A percentile compares a stretch with the other conserved stretches of the same genome.
Evolutionary conservation across 306 rosid species (phyloP).

Genomic region (Hylodesmum podocarpum): DNA sequence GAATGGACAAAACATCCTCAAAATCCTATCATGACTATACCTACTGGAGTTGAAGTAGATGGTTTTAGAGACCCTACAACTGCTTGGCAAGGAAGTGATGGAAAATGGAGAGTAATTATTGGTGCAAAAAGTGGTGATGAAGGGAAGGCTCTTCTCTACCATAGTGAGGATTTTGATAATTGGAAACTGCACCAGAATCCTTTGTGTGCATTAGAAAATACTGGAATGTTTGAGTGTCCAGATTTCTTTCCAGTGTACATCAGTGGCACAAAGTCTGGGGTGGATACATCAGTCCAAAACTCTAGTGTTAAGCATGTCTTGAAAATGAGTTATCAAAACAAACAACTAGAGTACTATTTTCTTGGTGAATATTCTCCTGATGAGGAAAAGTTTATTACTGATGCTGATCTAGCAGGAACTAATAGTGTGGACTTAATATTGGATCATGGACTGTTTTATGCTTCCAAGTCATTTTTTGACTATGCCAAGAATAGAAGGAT

Average conservation of each 20-base stretch:
- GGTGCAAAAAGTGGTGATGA: constrained; percentile 43
- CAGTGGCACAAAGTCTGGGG: constrained; percentile 28
- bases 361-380: constrained; percentile 44
- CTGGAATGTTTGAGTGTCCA: constrained; percentile 58
- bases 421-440: constrained; percentile 31
- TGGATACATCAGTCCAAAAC: constrained; percentile 31
- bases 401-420: constrained; percentile 30
- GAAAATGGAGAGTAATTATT: constrained; percentile 45
- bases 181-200: constrained; percentile 40
- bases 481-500: constrained; percentile 44
- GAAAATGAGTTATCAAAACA: constrained; percentile 35
- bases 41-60: constrained; percentile 27
- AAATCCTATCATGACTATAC: constrained; percentile 48
- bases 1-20: constrained; percentile 53
- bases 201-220: constrained; percentile 28
- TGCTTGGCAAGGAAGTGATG: constrained; percentile 53
- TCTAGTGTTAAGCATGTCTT: constrained; percentile 41
- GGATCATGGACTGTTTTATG: constrained; percentile 55
- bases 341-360: constrained; percentile 37
- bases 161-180: constrained; percentile 47
- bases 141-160: constrained; percentile 44
- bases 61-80: constrained; percentile 63
- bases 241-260: constrained; percentile 55
- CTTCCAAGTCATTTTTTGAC: constrained; percentile 52
- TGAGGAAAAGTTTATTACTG: constrained; percentile 38